Evolutionary conservation across 1,139 yeast species (phyloP).

Genomic region (Suhomyces kunorum): DNA sequence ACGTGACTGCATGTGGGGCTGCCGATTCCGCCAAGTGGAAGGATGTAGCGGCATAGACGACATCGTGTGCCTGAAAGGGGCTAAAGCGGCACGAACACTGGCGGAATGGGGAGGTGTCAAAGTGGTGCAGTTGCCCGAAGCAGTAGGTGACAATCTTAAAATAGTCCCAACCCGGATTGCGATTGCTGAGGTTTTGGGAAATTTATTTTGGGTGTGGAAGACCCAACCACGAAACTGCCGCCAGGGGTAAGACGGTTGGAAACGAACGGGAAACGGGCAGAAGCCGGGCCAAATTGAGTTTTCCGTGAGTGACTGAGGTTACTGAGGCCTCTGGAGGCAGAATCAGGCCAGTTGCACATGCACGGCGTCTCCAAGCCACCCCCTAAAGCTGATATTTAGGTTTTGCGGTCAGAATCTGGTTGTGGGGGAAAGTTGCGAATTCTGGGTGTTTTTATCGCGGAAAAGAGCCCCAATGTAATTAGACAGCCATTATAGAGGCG

Average conservation of each 20-base stretch:
- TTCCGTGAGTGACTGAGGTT: too few species aligned
- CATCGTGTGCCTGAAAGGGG: too few species aligned
- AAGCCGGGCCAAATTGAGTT: neutral
- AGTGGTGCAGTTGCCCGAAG: neutral
- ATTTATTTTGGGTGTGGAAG: neutral
- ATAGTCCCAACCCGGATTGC: neutral
- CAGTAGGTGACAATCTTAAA: neutral
- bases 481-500: too few species aligned
- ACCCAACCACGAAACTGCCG: too few species aligned
- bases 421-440: neutral
- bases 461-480: too few species aligned
- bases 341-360: neutral
- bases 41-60: too few species aligned
- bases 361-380: neutral
- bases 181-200: neutral
- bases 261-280: neutral
- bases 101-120: too few species aligned
- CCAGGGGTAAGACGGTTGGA: too few species aligned
- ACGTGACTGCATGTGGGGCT: neutral
- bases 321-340: too few species aligned
- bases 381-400: neutral
- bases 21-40: neutral
- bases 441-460: neutral
- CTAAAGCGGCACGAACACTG: too few species aligned
- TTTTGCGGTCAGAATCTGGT: neutral